Evolutionary conservation across 106 monocot genomes (phyloP).

Genomic region (Acorus calamus): DNA sequence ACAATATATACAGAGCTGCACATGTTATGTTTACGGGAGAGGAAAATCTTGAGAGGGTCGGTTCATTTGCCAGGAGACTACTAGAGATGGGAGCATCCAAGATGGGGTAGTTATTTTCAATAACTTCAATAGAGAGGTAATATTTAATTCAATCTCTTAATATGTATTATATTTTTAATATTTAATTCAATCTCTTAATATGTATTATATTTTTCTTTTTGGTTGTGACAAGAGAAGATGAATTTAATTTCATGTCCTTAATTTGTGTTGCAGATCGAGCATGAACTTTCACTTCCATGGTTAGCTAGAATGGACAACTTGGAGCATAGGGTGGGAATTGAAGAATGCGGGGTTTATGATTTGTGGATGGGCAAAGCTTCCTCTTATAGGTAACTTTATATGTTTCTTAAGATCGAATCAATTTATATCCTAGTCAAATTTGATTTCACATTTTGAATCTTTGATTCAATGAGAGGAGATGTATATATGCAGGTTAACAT

Average conservation of each 20-base stretch:
- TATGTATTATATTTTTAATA: neutral
- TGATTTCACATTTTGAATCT: too few species aligned
- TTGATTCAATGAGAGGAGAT: too few species aligned
- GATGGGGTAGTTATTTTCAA: neutral
- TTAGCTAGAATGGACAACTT: constrained; percentile 24
- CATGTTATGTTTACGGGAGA: constrained; percentile 12
- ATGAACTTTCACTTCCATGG: constrained; percentile 23
- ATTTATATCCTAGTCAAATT: too few species aligned
- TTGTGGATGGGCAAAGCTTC: constrained; percentile 13
- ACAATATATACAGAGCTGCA: constrained; percentile 19
- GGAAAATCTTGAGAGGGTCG: constrained; percentile 15
- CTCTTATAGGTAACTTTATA: constrained; percentile 8
- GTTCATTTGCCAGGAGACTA: constrained; percentile 1
- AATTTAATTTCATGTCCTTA: neutral
- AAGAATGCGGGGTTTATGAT: constrained; percentile 4
- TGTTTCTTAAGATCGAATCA: too few species aligned
- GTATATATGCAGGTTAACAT: neutral
- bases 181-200: constrained; percentile 5
- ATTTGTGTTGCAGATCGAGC: constrained; percentile 1
- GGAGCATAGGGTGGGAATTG: constrained; percentile 19
- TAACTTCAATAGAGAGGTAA: constrained; percentile 9
- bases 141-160: neutral
- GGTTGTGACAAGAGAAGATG: too few species aligned
- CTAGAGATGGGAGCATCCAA: constrained; percentile 3
- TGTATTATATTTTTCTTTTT: too few species aligned